Evolutionary conservation across 225 moss, liverwort and hornwort genomes (phyloP), one percentile per base, ranked within the genome.

Genomic region (Marchantia polymorpha): DNA sequence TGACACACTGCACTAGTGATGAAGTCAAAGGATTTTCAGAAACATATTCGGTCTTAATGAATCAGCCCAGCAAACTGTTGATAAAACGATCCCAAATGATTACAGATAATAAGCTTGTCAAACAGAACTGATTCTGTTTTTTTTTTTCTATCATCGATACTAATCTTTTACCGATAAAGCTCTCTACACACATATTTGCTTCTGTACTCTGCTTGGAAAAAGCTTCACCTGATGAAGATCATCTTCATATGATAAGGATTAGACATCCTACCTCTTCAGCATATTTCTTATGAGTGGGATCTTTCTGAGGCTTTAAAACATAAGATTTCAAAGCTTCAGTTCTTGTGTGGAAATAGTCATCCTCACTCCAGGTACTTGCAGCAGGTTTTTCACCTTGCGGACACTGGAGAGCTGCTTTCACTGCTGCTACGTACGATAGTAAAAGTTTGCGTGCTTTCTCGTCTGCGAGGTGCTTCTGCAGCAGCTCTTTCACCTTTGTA

Each of bases 241-340:
- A 39, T 39, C 39, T 39, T 39, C 39, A 39, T 39, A 39, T 39
- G 1, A n/a, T 1, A 71, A 6, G n/a, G 48, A n/a, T 20, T 22
- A 46, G 7, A 10, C 71, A 71, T 51, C 22, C 22, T 49, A 96
- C 96, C 94, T 94, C 94, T 82, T 94, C 97, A 72, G 94, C 97
- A 81, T 76, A 81, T 80, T 83, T 94, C 86, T 82, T 93, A 65
- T 92, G 84, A 73, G 89, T 81, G 75, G 92, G 87, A 77, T 78
- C 64, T 71, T 81, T 85, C 7, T 81, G 75, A 70, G 79, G 60
- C 82, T 89, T 88, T 81, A 92, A 81, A 26, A 91, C 93, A 86
- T 92, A 99, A 3, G 93, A 88, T 85, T 84, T 92, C 75, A 99
- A 86, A 0, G 92, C 85, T 69, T 92, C 89, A 48, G 92, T 99